Percentiles rank a stretch among this genome's conserved stretches.
Evolutionary conservation across 805 yeast species (phyloP).

Genomic region (Candida oleophila): DNA sequence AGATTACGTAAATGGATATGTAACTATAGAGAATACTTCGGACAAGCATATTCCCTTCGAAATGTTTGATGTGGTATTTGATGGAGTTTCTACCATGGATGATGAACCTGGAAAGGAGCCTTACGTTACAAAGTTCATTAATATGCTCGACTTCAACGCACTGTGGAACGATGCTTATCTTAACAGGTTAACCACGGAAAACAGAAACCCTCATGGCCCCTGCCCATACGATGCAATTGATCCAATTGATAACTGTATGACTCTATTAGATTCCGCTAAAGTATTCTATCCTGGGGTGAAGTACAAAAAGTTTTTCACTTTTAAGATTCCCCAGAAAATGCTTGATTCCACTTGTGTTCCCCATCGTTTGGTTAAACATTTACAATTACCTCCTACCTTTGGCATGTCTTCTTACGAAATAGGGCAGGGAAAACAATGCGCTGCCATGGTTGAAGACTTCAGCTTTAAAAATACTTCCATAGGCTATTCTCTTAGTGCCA

Average conservation of each 20-base stretch:
- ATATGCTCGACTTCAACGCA: constrained; percentile 43
- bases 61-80: constrained; percentile 38
- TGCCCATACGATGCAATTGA: constrained; percentile 20
- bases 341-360: constrained; percentile 33
- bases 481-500: constrained; percentile 33
- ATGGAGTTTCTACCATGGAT: constrained; percentile 29
- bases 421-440: neutral
- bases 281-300: constrained; percentile 28
- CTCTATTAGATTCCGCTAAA: constrained; percentile 23
- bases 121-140: constrained; percentile 26
- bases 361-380: constrained; percentile 36
- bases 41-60: constrained; percentile 33
- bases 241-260: constrained; percentile 29
- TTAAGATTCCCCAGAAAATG: constrained; percentile 36
- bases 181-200: constrained; percentile 30
- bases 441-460: constrained; percentile 21
- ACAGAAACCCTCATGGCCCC: constrained; percentile 25
- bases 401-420: constrained; percentile 18
- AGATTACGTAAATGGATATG: constrained; percentile 36
- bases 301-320: constrained; percentile 41
- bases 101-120: constrained; percentile 7
- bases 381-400: constrained; percentile 35
- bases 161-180: constrained; percentile 37
- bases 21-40: constrained; percentile 29
- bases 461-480: constrained; percentile 28